These are phyloP conservation scores for Hypoxylon cercidicola DNA, from an alignment of 495 filamentous ascomycete species.

Conservation along the genomic window DNA sequence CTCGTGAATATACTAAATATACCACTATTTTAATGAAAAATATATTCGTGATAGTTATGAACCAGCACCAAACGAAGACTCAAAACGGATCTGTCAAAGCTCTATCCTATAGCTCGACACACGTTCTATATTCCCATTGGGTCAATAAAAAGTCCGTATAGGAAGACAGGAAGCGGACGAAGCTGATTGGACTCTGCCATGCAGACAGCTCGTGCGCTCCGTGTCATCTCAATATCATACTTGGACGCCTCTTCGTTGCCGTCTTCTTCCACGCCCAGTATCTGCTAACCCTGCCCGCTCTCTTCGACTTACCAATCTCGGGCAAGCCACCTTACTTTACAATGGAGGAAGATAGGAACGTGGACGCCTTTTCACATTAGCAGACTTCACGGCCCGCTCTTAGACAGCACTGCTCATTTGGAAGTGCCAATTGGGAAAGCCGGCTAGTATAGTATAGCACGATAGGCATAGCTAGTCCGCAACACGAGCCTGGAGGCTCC, in stretches of 20 bases:
- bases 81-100: constrained; percentile 13
- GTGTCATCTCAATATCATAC: constrained; percentile 26
- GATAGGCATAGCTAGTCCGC: neutral
- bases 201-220: constrained; percentile 17
- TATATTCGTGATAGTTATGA: no score
- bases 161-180: constrained; percentile 1
- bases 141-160: no score
- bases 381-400: constrained; percentile 32
- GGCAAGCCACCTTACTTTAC: constrained; percentile 13
- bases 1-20: no score
- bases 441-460: constrained; percentile 1
- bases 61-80: no score
- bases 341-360: constrained; percentile 8
- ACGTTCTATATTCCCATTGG: constrained; percentile 21
- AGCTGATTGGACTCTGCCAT: constrained; percentile 17
- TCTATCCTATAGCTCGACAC: constrained; percentile 24
- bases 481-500: no score
- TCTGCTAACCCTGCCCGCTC: constrained; percentile 13
- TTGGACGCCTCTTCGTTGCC: constrained; percentile 14
- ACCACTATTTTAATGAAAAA: no score
- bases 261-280: constrained; percentile 13
- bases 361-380: constrained; percentile 23
- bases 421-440: neutral
- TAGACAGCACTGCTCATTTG: constrained; percentile 9
- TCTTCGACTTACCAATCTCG: constrained; percentile 23